Evolutionary conservation across 306 rosid genomes (phyloP).

Genomic region (Acacia crassicarpa): DNA sequence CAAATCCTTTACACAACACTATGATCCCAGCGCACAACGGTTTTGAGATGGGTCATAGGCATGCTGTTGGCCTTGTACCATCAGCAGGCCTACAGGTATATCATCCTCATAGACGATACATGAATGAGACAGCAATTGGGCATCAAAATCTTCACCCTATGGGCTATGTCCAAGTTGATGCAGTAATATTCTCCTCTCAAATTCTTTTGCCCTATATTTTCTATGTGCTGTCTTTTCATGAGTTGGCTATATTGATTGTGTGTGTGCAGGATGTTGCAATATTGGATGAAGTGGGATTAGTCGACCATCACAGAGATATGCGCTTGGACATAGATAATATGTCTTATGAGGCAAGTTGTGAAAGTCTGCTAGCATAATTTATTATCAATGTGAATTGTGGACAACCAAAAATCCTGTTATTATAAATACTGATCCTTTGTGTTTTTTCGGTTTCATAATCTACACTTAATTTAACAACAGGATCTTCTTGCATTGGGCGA

Average conservation of each 20-base stretch:
- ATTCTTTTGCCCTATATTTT: not conserved
- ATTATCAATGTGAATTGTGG: not conserved
- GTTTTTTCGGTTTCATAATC: not conserved
- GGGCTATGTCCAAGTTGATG: constrained; percentile 63
- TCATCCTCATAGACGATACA: constrained; percentile 47
- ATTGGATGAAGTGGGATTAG: constrained; percentile 50
- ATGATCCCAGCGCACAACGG: constrained; percentile 43
- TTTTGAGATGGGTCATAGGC: constrained; percentile 57
- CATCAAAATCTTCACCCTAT: constrained; percentile 52
- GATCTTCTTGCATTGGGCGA: constrained; percentile 83
- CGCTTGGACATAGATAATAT: constrained; percentile 83
- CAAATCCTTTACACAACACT: constrained; percentile 44
- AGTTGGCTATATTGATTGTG: not conserved
- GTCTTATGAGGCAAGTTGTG: constrained; percentile 68
- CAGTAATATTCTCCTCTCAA: constrained; percentile 40
- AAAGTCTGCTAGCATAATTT: not conserved
- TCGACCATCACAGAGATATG: constrained; percentile 73
- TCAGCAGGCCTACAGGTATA: constrained; percentile 47
- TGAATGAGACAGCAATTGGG: constrained; percentile 46
- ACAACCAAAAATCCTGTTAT: not conserved
- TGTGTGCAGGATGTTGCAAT: constrained; percentile 59
- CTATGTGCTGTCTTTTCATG: not conserved
- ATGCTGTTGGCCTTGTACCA: constrained; percentile 42
- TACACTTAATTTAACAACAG: constrained; percentile 41
- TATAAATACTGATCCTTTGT: not conserved